These are phyloP conservation scores for Cephalotrichum gorgonifer DNA, from an alignment of 2,329 filamentous ascomycete genomes.

Conservation along the genomic window DNA sequence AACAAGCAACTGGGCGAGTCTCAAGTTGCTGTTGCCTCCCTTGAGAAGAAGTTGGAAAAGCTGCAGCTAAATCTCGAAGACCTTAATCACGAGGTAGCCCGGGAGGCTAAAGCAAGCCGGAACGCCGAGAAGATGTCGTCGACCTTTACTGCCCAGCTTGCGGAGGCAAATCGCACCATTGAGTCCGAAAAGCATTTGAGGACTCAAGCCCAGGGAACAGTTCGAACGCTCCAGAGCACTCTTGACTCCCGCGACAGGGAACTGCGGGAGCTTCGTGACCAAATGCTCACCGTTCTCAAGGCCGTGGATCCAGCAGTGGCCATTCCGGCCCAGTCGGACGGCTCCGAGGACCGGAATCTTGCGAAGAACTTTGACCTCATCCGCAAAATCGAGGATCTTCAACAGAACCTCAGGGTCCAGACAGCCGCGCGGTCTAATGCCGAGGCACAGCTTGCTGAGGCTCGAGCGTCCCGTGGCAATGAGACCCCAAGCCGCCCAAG, in stretches of 20 bases:
- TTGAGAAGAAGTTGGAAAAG: slow-evolving; percentile 94
- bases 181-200: slow-evolving; percentile 85
- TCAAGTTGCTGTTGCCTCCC: slow-evolving; percentile 68
- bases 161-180: slow-evolving; percentile 78
- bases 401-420: slow-evolving; percentile 77
- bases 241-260: slow-evolving; percentile 75
- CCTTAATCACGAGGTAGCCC: slow-evolving; percentile 79
- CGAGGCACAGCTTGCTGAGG: slow-evolving; percentile 69
- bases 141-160: slow-evolving; percentile 68
- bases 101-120: slow-evolving; percentile 80
- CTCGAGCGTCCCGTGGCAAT: slow-evolving; percentile 58
- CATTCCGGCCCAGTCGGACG: slow-evolving; percentile 47
- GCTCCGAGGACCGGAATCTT: slow-evolving; percentile 51
- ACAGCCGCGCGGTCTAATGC: slow-evolving; percentile 72
- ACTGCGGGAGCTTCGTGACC: slow-evolving; percentile 66
- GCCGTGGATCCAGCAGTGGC: slow-evolving; percentile 71
- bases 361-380: slow-evolving; percentile 75
- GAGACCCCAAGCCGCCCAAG: slow-evolving; percentile 64
- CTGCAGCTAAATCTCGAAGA: slow-evolving; percentile 81
- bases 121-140: slow-evolving; percentile 85
- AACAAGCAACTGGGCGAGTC: slow-evolving; percentile 78
- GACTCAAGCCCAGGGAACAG: slow-evolving; percentile 74
- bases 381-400: slow-evolving; percentile 77
- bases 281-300: slow-evolving; percentile 74
- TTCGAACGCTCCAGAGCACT: slow-evolving; percentile 67